Conservation (phyloP, 2,329 filamentous ascomycete genomes). For the Ascochyta lentis region DNA sequence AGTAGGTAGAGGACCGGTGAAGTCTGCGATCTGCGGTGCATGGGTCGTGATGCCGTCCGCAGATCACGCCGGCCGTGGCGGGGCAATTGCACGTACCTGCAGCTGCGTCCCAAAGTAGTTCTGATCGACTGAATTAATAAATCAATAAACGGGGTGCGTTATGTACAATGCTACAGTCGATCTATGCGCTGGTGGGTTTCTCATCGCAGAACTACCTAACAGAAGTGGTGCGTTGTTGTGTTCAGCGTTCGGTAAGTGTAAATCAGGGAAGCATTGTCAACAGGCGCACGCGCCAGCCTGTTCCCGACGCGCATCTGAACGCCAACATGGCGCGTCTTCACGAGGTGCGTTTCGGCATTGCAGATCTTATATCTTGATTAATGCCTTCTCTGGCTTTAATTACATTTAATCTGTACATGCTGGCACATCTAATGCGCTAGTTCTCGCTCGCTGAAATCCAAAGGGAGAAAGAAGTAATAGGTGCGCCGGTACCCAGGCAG, state of each 20-base stretch:
- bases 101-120: constrained; percentile 4
- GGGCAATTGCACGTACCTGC: constrained; percentile 18
- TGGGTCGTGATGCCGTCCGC: constrained; percentile 3
- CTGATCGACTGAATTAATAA: not conserved
- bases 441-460: constrained; percentile 2
- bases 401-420: constrained; percentile 20
- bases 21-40: constrained; percentile 10
- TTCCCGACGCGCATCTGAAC: not conserved
- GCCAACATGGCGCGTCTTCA: constrained; percentile 14
- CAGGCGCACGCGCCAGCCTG: not conserved
- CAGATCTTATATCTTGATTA: constrained; percentile 3
- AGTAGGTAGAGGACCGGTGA: constrained; percentile 5
- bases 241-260: not conserved
- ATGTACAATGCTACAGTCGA: not conserved
- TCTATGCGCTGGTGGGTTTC: not conserved
- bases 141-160: not conserved
- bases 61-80: constrained; percentile 14
- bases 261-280: constrained; percentile 7
- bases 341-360: not conserved
- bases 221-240: not conserved
- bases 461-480: not conserved
- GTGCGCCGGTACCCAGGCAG: constrained; percentile 30
- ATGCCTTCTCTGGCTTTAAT: constrained; percentile 9
- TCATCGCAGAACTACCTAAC: not conserved
- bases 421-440: constrained; percentile 8